Percentiles rank a stretch among this genome's conserved stretches.
Evolutionary conservation across 805 yeast genomes (phyloP).

Genomic region (Isabelozyma gotoi): DNA sequence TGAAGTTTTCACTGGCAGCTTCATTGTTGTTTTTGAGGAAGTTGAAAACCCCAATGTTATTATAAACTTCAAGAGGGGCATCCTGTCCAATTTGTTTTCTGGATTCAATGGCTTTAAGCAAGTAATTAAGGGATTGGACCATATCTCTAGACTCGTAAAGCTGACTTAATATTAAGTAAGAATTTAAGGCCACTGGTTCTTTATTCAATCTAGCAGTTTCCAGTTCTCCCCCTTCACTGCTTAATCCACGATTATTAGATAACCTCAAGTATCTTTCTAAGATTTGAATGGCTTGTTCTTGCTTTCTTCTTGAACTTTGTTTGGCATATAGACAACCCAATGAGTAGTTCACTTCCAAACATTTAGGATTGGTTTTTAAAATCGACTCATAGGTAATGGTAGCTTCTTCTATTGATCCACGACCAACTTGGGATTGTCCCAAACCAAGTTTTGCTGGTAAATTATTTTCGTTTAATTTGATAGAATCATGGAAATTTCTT

Average conservation of each 20-base stretch:
- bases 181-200: slow-evolving; percentile 62
- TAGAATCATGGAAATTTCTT: slow-evolving; percentile 68
- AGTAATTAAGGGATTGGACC: slow-evolving; percentile 63
- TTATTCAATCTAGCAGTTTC: slow-evolving; percentile 27
- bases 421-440: slow-evolving; percentile 78
- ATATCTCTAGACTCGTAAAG: slow-evolving; percentile 67
- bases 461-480: slow-evolving; percentile 62
- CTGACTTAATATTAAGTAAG: slow-evolving; percentile 66
- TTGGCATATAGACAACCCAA: slow-evolving; percentile 74
- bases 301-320: slow-evolving; percentile 31
- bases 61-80: slow-evolving; percentile 60
- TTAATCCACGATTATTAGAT: slow-evolving; percentile 48
- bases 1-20: slow-evolving; percentile 57
- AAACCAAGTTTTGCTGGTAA: slow-evolving; percentile 75
- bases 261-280: slow-evolving; percentile 72
- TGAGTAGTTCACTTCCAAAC: slow-evolving; percentile 71
- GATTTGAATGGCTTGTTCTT: slow-evolving; percentile 56
- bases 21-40: slow-evolving; percentile 61
- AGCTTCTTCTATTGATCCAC: slow-evolving; percentile 79
- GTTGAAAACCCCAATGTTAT: slow-evolving; percentile 83
- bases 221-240: slow-evolving; percentile 18
- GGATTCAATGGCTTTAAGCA: slow-evolving; percentile 60
- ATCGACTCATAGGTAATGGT: slow-evolving; percentile 79
- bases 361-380: slow-evolving; percentile 61
- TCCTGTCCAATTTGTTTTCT: slow-evolving; percentile 42